Evolutionary conservation across 768 basidiomycete genomes (phyloP).

Genomic region (Pleurotus salmoneostramineus): DNA sequence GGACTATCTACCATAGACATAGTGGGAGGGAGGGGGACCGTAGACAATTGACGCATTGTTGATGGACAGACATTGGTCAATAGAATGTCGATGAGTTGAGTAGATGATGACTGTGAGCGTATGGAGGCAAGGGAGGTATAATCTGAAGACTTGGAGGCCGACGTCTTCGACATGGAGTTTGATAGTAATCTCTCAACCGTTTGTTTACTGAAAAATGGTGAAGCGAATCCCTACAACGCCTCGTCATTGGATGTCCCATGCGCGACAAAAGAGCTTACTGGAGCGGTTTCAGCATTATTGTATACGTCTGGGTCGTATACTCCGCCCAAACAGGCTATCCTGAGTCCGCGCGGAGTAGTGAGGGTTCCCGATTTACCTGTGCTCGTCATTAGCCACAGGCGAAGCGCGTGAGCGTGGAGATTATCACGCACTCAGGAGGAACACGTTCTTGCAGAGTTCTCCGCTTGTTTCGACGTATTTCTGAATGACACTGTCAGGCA

Average conservation of each 20-base stretch:
- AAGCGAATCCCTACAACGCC: conserved; percentile 61
- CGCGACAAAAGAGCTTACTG: conserved; percentile 37
- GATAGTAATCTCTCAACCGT: conserved; percentile 71
- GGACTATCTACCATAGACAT: conserved; percentile 41
- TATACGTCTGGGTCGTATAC: conserved; percentile 63
- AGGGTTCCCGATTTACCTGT: conserved; percentile 80
- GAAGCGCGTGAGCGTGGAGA: not conserved
- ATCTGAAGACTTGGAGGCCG: conserved; percentile 32
- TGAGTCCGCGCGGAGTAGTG: conserved; percentile 73
- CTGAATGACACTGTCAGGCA: conserved; percentile 71
- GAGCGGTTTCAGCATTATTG: conserved; percentile 53
- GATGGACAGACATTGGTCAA: conserved; percentile 79
- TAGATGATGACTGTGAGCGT: conserved; percentile 52
- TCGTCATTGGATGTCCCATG: conserved; percentile 3
- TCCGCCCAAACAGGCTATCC: conserved; percentile 85
- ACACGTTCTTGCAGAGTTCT: conserved; percentile 78
- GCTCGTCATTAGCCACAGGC: not conserved
- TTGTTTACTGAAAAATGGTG: conserved; percentile 69
- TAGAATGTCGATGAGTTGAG: conserved; percentile 75
- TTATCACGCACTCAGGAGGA: conserved; percentile 69
- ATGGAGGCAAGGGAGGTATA: conserved; percentile 69
- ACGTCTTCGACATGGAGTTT: conserved; percentile 57
- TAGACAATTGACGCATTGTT: conserved; percentile 57
- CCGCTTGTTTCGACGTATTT: conserved; percentile 75
- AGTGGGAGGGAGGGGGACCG: conserved; percentile 46